Base-by-base conservation (phyloP, 768 basidiomycete species). In the Mycena galopus region DNA sequence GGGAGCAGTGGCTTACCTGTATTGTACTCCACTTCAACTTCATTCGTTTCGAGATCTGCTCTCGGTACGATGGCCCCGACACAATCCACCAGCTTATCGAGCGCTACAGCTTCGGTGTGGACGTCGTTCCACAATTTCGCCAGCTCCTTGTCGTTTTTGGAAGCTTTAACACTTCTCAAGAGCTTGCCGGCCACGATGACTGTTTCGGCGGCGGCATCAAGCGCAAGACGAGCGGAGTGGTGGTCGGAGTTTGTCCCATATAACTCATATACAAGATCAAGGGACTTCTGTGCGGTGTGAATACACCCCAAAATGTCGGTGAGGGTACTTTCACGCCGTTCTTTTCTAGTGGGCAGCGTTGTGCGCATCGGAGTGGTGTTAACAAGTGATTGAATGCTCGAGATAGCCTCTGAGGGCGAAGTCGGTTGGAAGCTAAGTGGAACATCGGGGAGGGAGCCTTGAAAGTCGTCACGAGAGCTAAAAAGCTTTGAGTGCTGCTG, bases 401-500 rank as follows among this genome's bases (percentile, higher is more conserved):
- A 37, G 35, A 37, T 37, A 8, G 35, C 35, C 5, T 37, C 35
- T 37, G 35, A 8, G 35, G 35, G 35, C 6, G 35, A 37, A 37
- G 16, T 10, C 35, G 35, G 35, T 16, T 37, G 35, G 35, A 37
- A 37, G 35, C 5, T 2, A 37, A 8, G 30, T 51, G 62, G 72
- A 10, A 58, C 59, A 47, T 71, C 55, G 61, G 60, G 47, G 42
- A 66, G 30, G 64, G 68, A 61, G 42, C 21, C 53, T 35, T 71
- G 63, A 39, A 71, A 67, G 47, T 62, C 69, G 44, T 63, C 53
- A 11, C 33, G 55, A 27, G 71, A 58, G 71, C 71, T 72, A 44
- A 72, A 72, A 35, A 72, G 71, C 61, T 51, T 47, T 39, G 71
- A 72, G 33, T 72, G 60, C 51, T 67, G 71, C 59, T 72, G 71